Conservation (phyloP, 345 rosid species). For the Psidium friedrichsthalianum region DNA sequence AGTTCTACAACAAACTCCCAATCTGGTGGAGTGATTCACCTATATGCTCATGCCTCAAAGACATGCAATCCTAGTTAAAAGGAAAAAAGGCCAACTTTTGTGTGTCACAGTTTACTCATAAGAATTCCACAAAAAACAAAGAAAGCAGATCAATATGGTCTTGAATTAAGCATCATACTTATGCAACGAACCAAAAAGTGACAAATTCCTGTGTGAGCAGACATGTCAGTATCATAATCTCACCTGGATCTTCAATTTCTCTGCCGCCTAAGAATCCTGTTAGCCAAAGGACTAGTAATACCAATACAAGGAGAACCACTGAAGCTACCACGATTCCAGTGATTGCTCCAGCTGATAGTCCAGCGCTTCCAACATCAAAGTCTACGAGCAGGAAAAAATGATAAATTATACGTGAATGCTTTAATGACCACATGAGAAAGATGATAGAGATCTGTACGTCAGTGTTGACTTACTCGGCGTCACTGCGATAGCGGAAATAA, state of each 20-base stretch:
- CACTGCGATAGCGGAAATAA: conserved; percentile 65
- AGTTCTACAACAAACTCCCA: no score
- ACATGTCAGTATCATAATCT: not conserved
- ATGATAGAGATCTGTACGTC: not conserved
- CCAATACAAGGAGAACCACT: conserved; percentile 21
- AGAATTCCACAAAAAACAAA: not conserved
- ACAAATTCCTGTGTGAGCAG: not conserved
- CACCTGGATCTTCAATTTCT: conserved; percentile 51
- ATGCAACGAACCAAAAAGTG: not conserved
- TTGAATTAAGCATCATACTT: not conserved
- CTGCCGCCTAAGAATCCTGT: conserved; percentile 47
- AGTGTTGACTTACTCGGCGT: conserved; percentile 53
- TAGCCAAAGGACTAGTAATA: conserved; percentile 28
- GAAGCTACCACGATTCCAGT: conserved; percentile 54
- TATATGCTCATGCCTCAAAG: no score
- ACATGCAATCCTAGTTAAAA: no score
- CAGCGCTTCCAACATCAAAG: conserved; percentile 42
- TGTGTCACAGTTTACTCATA: no score
- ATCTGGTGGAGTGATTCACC: no score
- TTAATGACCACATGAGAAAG: not conserved
- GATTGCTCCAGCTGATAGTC: conserved; percentile 54
- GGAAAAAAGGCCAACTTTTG: no score
- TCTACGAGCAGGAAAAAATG: conserved; percentile 22
- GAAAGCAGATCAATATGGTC: not conserved
- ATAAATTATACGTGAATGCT: not conserved